Base-by-base conservation (phyloP, 495 filamentous ascomycete genomes). In the Neurospora africana region DNA sequence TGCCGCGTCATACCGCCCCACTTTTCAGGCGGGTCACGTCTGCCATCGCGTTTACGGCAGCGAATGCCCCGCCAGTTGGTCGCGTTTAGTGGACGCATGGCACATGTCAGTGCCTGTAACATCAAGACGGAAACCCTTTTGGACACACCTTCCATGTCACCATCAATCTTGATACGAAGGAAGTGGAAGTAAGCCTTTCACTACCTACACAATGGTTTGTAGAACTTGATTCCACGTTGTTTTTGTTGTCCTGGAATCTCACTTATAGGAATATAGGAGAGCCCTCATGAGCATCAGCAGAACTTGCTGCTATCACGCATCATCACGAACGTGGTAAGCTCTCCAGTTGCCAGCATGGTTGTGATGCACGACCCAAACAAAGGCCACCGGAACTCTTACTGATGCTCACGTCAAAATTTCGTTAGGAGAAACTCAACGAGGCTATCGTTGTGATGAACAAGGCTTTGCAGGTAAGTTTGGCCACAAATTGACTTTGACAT, bases 271-370 rank as follows among this genome's bases (percentile, higher is more conserved):
- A 8, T 72, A 39, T 75, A 97, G 95, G 95, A 99, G 81, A 95
- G 92, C 78, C 95, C 95, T 67, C 95, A 99, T 79, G 95, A 99
- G 79, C 93, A 98, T 79, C 95, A 98, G 84, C 95, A 99, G 86
- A 94, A 90, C 74, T 84, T 97, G 68, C 87, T 99, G 69, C 86
- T 99, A 30, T 94, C 92, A 11, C 93, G 95, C 65, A 98, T 99
- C 84, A 97, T 97, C 82, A 95, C 90, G 78, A 99, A 99, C 76
- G 93, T 98, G 75, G 95, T 98, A 86, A 78, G 90, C 84, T 79
- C 67, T 23, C 10, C 44, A 19, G 70, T 68, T 7, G 41, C 7
- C 6, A 68, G 58, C 70, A 43, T 9, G 33, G 58, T 39, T 41
- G 47, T 1, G 68, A 8, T 69, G 67, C 61, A 68, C 8, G 13